Base-by-base conservation (phyloP, 2,329 filamentous ascomycete species). In the Ramularia collo-cygni region DNA sequence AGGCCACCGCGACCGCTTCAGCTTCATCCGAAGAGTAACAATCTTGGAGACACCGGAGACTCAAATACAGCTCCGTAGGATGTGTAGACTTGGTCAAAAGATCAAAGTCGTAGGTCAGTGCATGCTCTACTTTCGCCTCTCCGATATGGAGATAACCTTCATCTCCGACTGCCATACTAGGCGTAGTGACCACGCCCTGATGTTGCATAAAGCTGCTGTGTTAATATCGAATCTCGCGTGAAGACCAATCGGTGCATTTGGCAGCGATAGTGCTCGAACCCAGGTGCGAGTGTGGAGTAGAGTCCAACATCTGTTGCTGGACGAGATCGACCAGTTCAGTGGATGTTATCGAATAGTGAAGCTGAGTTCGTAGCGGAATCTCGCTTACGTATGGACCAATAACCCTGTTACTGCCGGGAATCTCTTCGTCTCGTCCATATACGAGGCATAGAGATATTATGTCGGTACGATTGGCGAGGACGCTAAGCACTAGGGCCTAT, bases 121-220 rank as follows among this genome's bases (percentile, higher is more conserved):
- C 32, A 34, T 24, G 16, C 32, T 34, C 32, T 12, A 18, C 15
- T 4, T 34, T 17, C 32, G 32, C 4, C 16, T 34, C 16, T 10
- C 5, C 32, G 32, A 34, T 18, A 4, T 34, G 32, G 14, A 34
- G 8, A 5, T 19, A 17, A 18, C 32, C 32, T 9, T 18, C 16
- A 17, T 34, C 32, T 16, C n/a, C 32, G 12, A 34, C 14, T 7
- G 32, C 14, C 8, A 34, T 14, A 34, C 19, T 18, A 9, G 13
- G 8, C 9, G 32, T 14, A 10, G 14, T 18, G 8, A 13, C 9
- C 16, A 34, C 19, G 32, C 19, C 19, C 19, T 34, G 15, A 24
- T 34, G 32, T n/a, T 34, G 32, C 32, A 34, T 17, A 17, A 34
- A 24, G n/a, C 32, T 34, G 17, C 32, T 34, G 32, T 19, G 19